These are phyloP conservation scores for Crucibulum laeve DNA, from an alignment of 768 basidiomycete genomes.

Conservation along the genomic window DNA sequence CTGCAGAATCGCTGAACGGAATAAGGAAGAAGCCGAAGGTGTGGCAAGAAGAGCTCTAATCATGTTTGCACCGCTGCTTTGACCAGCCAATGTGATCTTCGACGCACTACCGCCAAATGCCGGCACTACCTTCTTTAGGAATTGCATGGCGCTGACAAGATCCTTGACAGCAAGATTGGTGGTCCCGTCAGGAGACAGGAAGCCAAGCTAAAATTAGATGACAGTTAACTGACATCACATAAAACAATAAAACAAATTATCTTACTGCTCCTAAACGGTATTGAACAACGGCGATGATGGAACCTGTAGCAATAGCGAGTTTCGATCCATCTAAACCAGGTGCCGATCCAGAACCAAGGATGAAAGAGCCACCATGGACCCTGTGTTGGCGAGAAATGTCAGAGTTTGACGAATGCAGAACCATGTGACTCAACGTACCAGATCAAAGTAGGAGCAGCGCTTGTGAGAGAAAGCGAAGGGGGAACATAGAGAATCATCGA, in stretches of 20 bases:
- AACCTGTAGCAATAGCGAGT: constrained; percentile 64
- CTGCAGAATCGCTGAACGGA: constrained; percentile 76
- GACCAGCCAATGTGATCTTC: constrained; percentile 75
- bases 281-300: constrained; percentile 79
- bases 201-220: constrained; percentile 51
- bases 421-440: constrained; percentile 39
- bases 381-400: constrained; percentile 25
- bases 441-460: constrained; percentile 46
- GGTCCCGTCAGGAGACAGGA: constrained; percentile 64
- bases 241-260: constrained; percentile 7
- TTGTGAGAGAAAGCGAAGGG: constrained; percentile 25
- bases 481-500: constrained; percentile 76
- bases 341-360: constrained; percentile 62
- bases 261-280: constrained; percentile 78
- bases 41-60: constrained; percentile 72
- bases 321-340: constrained; percentile 76
- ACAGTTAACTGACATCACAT: constrained; percentile 3
- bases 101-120: constrained; percentile 63
- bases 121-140: constrained; percentile 52
- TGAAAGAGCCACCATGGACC: constrained; percentile 87
- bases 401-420: background rate
- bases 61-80: constrained; percentile 77
- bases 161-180: constrained; percentile 74
- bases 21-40: constrained; percentile 67
- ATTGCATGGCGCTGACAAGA: constrained; percentile 59